phyloP scores from a whole-genome alignment of 2,329 filamentous ascomycete species.

The Dendrostoma leiphaemia region DNA sequence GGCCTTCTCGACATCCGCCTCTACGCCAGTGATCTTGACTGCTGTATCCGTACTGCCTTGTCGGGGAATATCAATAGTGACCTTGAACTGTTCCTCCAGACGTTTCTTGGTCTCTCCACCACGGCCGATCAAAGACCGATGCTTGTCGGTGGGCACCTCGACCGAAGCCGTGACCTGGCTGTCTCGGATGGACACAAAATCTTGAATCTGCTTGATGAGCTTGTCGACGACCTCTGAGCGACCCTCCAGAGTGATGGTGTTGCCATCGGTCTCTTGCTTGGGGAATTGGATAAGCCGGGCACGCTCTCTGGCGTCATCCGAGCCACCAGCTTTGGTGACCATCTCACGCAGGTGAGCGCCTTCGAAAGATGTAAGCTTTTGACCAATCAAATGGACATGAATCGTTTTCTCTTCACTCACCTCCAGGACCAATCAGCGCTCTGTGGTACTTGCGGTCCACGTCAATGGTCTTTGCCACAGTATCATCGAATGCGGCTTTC shows the following conservation, averaged over 20 bases:
- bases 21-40: conserved; percentile 80
- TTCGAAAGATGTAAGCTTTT: conserved; percentile 40
- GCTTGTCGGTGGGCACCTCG: conserved; percentile 86
- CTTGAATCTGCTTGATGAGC: conserved; percentile 78
- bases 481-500: conserved; percentile 83
- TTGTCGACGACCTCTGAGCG: conserved; percentile 81
- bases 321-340: conserved; percentile 83
- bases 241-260: conserved; percentile 85
- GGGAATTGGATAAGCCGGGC: conserved; percentile 94
- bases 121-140: conserved; percentile 85
- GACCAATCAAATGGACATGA: background rate
- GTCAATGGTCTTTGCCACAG: conserved; percentile 78
- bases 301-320: conserved; percentile 78
- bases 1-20: conserved; percentile 76
- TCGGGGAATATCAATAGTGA: conserved; percentile 86
- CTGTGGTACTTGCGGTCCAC: conserved; percentile 95
- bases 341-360: conserved; percentile 84
- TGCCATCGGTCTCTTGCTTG: conserved; percentile 78
- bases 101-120: conserved; percentile 84
- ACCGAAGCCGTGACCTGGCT: conserved; percentile 76
- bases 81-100: conserved; percentile 81
- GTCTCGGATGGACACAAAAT: conserved; percentile 78
- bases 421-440: conserved; percentile 82
- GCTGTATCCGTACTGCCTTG: conserved; percentile 81
- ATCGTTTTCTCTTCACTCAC: conserved; percentile 52